phyloP scores from a whole-genome alignment of 768 basidiomycete species.

The Strobilomyces dryophilus region DNA sequence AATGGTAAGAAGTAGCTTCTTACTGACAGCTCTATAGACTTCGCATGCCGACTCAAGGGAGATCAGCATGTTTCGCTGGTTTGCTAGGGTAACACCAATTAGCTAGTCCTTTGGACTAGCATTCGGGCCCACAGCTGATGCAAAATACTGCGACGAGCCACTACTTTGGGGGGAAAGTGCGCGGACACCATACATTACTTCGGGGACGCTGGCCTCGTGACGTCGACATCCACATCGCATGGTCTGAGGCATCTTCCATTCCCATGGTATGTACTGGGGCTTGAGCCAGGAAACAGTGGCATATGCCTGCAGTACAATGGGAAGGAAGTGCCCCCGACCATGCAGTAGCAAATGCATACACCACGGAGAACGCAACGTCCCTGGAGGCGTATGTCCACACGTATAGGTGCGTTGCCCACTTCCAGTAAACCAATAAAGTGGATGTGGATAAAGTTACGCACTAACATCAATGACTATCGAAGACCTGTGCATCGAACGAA shows the following conservation, averaged over 20 bases:
- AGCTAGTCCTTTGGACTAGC: conserved; percentile 8
- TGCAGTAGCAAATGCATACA: conserved; percentile 26
- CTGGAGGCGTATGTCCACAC: not conserved
- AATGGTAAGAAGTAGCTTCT: conserved; percentile 1
- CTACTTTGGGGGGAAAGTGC: not conserved
- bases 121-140: not conserved
- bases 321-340: conserved; percentile 36
- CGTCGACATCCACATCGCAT: conserved; percentile 27
- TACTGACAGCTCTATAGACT: not conserved
- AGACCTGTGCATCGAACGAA: not conserved
- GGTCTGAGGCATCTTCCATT: conserved; percentile 50
- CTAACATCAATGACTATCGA: not conserved
- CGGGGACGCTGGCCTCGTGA: conserved; percentile 21
- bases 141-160: conserved; percentile 3
- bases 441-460: conserved; percentile 13
- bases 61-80: conserved; percentile 1
- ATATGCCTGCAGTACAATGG: conserved; percentile 33
- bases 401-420: not conserved
- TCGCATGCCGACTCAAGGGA: not conserved
- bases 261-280: conserved; percentile 49
- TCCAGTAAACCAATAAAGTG: conserved; percentile 18
- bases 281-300: conserved; percentile 28
- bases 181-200: not conserved
- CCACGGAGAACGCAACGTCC: conserved; percentile 17
- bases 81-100: not conserved